Evolutionary conservation across 1,284 basidiomycete genomes (phyloP).

Genomic region (Clitocybe nebularis): DNA sequence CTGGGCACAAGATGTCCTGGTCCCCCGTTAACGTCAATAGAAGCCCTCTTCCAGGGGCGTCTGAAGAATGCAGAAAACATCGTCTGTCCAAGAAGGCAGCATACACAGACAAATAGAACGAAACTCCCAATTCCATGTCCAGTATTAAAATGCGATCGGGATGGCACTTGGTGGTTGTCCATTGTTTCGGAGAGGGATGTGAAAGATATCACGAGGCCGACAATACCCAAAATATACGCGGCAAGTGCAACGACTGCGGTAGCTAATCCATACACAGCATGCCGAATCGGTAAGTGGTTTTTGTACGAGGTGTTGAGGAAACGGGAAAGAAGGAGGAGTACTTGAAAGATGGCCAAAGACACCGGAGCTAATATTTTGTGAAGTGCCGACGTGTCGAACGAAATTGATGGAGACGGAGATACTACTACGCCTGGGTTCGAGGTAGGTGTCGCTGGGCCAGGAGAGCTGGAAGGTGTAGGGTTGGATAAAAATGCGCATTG

Average conservation of each 20-base stretch:
- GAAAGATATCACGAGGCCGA: slow-evolving; percentile 59
- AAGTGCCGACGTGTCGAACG: slow-evolving; percentile 48
- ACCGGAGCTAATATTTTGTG: slow-evolving; percentile 68
- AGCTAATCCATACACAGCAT: slow-evolving; percentile 26
- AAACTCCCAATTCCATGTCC: slow-evolving; percentile 60
- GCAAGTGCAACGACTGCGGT: slow-evolving; percentile 37
- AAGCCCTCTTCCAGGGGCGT: too few species aligned
- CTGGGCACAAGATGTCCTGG: slow-evolving; percentile 33
- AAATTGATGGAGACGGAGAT: slow-evolving; percentile 2
- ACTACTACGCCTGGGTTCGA: slow-evolving; percentile 15
- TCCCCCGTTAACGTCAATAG: slow-evolving; percentile 17
- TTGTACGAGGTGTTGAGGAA: slow-evolving; percentile 40
- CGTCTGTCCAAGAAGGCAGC: too few species aligned
- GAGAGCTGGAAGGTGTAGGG: slow-evolving; percentile 19
- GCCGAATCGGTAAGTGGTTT: slow-evolving; percentile 18
- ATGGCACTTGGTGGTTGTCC: slow-evolving; percentile 24
- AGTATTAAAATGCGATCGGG: slow-evolving; percentile 44
- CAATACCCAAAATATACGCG: slow-evolving; percentile 60
- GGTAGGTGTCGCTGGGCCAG: slow-evolving; percentile 17
- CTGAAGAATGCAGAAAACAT: too few species aligned
- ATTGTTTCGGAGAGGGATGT: slow-evolving; percentile 42
- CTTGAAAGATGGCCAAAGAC: slow-evolving; percentile 57
- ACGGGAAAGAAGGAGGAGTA: slow-evolving; percentile 51
- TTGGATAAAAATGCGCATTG: slow-evolving; percentile 49
- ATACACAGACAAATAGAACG: slow-evolving; percentile 56